Percentiles rank a stretch among this genome's conserved stretches.
Evolutionary conservation across 2,329 filamentous ascomycete genomes (phyloP).

Genomic region (Penicillium glabrum): DNA sequence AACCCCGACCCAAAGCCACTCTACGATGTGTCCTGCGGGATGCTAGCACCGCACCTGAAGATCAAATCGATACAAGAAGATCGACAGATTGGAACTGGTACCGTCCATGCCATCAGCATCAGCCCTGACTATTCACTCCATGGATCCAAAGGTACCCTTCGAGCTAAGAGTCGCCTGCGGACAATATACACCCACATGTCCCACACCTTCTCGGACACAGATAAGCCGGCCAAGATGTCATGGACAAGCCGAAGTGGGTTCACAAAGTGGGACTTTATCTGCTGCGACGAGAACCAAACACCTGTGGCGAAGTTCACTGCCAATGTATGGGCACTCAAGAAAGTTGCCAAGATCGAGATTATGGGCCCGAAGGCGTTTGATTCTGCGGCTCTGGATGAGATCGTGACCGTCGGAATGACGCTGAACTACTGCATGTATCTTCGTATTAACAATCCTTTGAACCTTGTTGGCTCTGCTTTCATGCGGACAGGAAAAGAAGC

Average conservation of each 20-base stretch:
- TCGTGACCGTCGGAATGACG: slow-evolving; percentile 29
- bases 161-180: slow-evolving; percentile 24
- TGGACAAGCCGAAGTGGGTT: slow-evolving; percentile 27
- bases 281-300: slow-evolving; percentile 23
- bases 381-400: slow-evolving; percentile 16
- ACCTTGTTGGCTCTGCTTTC: slow-evolving; percentile 25
- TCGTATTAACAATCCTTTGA: slow-evolving; percentile 21
- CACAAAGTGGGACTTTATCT: slow-evolving; percentile 32
- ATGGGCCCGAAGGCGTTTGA: slow-evolving; percentile 12
- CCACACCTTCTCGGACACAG: background rate
- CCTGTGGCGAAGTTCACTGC: slow-evolving; percentile 28
- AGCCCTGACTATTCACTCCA: slow-evolving; percentile 25
- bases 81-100: slow-evolving; percentile 22
- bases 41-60: slow-evolving; percentile 15
- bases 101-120: slow-evolving; percentile 23
- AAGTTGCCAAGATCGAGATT: slow-evolving; percentile 26
- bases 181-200: slow-evolving; percentile 29
- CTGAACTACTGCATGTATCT: slow-evolving; percentile 29
- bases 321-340: slow-evolving; percentile 26
- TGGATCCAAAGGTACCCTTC: slow-evolving; percentile 18
- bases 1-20: slow-evolving; percentile 11
- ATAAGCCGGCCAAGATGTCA: slow-evolving; percentile 21
- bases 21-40: slow-evolving; percentile 19
- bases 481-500: slow-evolving; percentile 4
- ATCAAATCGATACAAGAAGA: slow-evolving; percentile 16